phyloP scores from a whole-genome alignment of 768 basidiomycete species.

The Ephemerocybe angulata region DNA sequence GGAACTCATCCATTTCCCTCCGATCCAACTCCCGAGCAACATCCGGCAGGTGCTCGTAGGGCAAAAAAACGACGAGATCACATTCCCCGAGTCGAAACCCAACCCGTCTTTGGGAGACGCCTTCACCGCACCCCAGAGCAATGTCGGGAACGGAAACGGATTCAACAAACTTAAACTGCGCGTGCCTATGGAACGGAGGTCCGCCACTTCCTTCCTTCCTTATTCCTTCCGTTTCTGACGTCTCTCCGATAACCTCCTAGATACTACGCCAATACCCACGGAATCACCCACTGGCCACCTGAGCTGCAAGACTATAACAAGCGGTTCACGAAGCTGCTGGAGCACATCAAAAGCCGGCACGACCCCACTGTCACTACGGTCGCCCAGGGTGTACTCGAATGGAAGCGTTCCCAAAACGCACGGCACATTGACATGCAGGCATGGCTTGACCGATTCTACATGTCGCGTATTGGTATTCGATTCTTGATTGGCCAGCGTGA shows the following conservation, averaged over 20 bases:
- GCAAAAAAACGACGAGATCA: constrained; percentile 40
- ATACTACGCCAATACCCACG: constrained; percentile 79
- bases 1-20: constrained; percentile 88
- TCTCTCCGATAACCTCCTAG: too few species aligned
- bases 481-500: constrained; percentile 95
- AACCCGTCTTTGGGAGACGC: constrained; percentile 64
- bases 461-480: constrained; percentile 93
- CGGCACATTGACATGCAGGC: constrained; percentile 84
- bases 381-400: constrained; percentile 90
- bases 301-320: constrained; percentile 92
- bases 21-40: constrained; percentile 62
- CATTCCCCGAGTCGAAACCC: constrained; percentile 69
- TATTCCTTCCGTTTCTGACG: too few species aligned
- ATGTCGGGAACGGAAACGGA: constrained; percentile 39
- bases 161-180: constrained; percentile 63
- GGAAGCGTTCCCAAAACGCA: constrained; percentile 76
- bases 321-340: constrained; percentile 81
- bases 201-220: too few species aligned
- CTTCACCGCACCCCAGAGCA: constrained; percentile 17
- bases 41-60: constrained; percentile 65
- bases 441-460: constrained; percentile 96
- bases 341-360: constrained; percentile 89
- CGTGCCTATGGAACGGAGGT: constrained; percentile 85
- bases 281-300: constrained; percentile 73
- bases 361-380: constrained; percentile 98